These are phyloP conservation scores for Bipolaris oryzae DNA, from an alignment of 2,329 filamentous ascomycete genomes.

Conservation along the genomic window DNA sequence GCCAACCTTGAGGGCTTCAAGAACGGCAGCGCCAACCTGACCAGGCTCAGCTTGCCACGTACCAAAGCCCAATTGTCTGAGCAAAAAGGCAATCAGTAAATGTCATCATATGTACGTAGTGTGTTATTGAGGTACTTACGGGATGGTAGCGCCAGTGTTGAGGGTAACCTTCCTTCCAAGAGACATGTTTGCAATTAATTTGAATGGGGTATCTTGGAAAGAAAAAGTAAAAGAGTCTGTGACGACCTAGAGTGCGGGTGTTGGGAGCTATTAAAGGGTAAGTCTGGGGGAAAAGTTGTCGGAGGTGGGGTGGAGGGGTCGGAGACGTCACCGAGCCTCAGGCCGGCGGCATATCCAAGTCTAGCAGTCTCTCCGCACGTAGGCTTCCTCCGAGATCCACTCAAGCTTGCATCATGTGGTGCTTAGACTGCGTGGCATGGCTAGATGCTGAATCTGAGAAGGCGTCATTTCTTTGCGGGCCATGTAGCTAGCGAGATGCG, in stretches of 20 bases:
- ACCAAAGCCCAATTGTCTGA: constrained; percentile 56
- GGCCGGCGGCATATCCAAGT: constrained; percentile 22
- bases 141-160: constrained; percentile 75
- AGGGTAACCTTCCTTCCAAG: constrained; percentile 55
- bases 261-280: constrained; percentile 5
- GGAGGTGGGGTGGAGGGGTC: constrained; percentile 26
- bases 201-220: constrained; percentile 11
- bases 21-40: constrained; percentile 51
- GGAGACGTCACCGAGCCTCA: constrained; percentile 26
- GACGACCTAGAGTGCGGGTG: background rate
- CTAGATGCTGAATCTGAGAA: constrained; percentile 2
- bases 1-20: constrained; percentile 40
- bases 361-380: constrained; percentile 13
- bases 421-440: background rate
- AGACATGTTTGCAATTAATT: constrained; percentile 30
- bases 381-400: constrained; percentile 12
- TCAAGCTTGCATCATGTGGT: constrained; percentile 10
- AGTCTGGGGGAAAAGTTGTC: constrained; percentile 19
- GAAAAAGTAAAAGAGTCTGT: background rate
- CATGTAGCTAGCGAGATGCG: background rate
- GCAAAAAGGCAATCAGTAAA: constrained; percentile 57
- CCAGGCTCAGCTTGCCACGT: constrained; percentile 43
- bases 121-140: constrained; percentile 66
- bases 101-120: constrained; percentile 60
- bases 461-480: constrained; percentile 5